A percentile compares a stretch with the other conserved stretches of the same genome.
phyloP scores from a whole-genome alignment of 2,329 filamentous ascomycete genomes.

The Gliomastix tumulicola region DNA sequence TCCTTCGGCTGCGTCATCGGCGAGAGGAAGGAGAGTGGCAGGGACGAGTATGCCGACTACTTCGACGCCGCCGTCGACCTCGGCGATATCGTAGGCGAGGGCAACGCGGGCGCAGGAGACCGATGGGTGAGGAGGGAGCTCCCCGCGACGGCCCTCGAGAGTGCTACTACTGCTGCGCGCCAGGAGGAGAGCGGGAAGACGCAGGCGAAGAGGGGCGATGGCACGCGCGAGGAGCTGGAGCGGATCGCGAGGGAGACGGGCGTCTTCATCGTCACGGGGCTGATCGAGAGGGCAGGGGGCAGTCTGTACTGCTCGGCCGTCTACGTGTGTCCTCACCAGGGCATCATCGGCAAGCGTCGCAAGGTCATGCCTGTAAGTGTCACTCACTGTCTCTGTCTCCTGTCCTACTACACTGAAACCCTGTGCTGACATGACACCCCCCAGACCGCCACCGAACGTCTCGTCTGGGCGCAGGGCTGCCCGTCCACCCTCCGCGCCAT shows the following conservation, averaged over 20 bases:
- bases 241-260: conserved; percentile 67
- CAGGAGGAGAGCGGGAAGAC: conserved; percentile 5
- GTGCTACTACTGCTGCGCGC: too few species aligned
- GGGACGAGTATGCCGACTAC: conserved; percentile 78
- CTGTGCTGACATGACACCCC: background rate
- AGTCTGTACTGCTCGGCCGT: conserved; percentile 78
- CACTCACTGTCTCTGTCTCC: background rate
- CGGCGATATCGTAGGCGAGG: conserved; percentile 63
- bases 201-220: conserved; percentile 28
- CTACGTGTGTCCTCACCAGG: conserved; percentile 70
- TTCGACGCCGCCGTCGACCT: conserved; percentile 75
- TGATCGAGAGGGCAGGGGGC: conserved; percentile 74
- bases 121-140: conserved; percentile 63
- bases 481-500: conserved; percentile 74
- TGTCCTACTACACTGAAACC: background rate
- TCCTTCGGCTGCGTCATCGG: conserved; percentile 33
- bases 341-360: conserved; percentile 74
- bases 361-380: conserved; percentile 78
- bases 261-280: conserved; percentile 73
- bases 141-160: conserved; percentile 8
- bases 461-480: conserved; percentile 85
- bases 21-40: conserved; percentile 56
- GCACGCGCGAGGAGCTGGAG: conserved; percentile 76
- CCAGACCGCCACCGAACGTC: conserved; percentile 71
- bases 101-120: conserved; percentile 59